Evolutionary conservation across 768 basidiomycete species (phyloP), one percentile per base, ranked within the genome.

Genomic region (Tylopilus rubrobrunneus): DNA sequence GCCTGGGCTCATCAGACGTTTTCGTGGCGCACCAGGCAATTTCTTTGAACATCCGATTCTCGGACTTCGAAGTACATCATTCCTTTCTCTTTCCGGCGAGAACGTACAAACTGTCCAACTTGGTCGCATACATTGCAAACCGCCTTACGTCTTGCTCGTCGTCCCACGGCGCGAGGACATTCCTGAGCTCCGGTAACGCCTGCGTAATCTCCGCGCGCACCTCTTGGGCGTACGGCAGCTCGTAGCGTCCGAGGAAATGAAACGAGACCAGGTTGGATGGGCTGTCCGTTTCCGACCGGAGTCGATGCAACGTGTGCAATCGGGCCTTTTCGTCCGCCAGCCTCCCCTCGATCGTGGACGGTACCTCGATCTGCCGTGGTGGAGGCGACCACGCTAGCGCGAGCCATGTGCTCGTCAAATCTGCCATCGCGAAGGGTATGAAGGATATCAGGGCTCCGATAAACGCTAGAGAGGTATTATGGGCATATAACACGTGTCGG

Each of bases 371-470:
- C 28, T 61, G 53, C 2, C 66, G 58, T 3, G 46, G 58, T 1
- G 44, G 33, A 1, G 46, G 36, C 1, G 56, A 51, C 76, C 77
- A 80, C 2, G 73, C 71, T 21, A 78, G 64, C 1, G 77, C 61
- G 39, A 82, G 70, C 76, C 76, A 80, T 4, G 75, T 77, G 62
- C 76, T 78, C n/a, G 68, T 69, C 44, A 82, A 66, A 53, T 81
- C 79, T 1, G 76, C 74, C 55, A 80, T 67, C 5, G 69, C 69
- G 60, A 81, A 81, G 3, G 80, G 80, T 9, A 74, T 79, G 57
- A 73, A 76, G 15, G 73, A 71, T 48, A 77, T 63, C 10, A 73
- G 55, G 1, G 74, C 67, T 37, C 76, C 77, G 34, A 76, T 67
- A 64, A 81, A 80, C 9, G 76, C 78, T 4, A 82, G 66, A 0